A percentile compares a stretch with the other conserved stretches of the same genome.
These are phyloP conservation scores for Penicillium psychrofluorescens DNA, from an alignment of 495 filamentous ascomycete genomes.

Conservation along the genomic window DNA sequence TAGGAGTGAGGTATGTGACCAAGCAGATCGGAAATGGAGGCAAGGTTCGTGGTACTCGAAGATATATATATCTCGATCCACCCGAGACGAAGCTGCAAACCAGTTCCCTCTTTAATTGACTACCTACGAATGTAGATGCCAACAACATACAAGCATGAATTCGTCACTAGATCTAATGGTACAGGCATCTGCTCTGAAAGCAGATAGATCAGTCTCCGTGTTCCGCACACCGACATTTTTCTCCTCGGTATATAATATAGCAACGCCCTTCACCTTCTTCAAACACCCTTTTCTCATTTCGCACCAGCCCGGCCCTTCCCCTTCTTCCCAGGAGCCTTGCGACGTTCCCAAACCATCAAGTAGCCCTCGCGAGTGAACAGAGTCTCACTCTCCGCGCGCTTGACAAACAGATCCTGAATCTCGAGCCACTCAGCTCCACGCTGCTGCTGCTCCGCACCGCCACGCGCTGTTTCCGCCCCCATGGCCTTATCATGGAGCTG, in stretches of 20 bases:
- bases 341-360: conserved; percentile 92
- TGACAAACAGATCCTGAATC: conserved; percentile 90
- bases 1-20: no score
- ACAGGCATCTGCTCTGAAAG: not conserved
- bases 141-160: conserved; percentile 1
- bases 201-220: not conserved
- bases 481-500: conserved; percentile 51
- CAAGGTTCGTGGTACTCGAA: no score
- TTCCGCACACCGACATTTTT: no score
- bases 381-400: conserved; percentile 75
- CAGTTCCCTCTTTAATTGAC: no score
- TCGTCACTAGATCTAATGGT: not conserved
- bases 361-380: conserved; percentile 90
- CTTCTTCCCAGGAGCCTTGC: conserved; percentile 48
- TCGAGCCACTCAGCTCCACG: conserved; percentile 73
- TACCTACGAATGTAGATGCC: not conserved
- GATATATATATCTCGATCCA: no score
- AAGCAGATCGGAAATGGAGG: no score
- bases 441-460: conserved; percentile 18
- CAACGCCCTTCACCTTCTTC: not conserved
- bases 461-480: conserved; percentile 28
- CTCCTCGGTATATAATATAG: not conserved
- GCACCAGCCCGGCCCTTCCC: conserved; percentile 25
- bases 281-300: not conserved
- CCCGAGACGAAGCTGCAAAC: no score